Evolutionary conservation across 305 asterid species (phyloP), one percentile per base, ranked within the genome.

Genomic region (Rubia balearica): DNA sequence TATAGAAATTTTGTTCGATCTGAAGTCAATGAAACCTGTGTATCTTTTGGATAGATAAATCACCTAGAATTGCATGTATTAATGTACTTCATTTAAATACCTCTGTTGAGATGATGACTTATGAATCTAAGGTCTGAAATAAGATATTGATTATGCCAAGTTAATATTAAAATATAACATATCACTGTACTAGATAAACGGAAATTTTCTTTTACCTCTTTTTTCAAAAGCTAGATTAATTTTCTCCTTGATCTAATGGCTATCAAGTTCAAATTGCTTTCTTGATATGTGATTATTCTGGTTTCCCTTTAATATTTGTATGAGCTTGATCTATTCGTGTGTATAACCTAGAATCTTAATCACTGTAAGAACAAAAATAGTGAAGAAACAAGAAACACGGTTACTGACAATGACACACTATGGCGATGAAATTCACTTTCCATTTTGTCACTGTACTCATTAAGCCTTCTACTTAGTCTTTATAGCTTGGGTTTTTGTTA

Each of bases 71-170:
- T 24, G 40, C 59, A 67, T 24, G 14, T 67, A 22, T 21, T 6
- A 9, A 40, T 40, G n/a, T 46, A 45, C 57, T 22, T 45, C 16
- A 19, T 67, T 67, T 24, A 10, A 67, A 9, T 67, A 0, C 41
- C 56, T 67, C 33, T 12, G 60, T 45, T 12, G 59, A 67, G 24
- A 21, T 43, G 46, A 40, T 42, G 69, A 43, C 17, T 16, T 49
- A 67, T 19, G 16, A 38, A 68, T 51, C 43, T 51, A 7, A 51
- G 45, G 53, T 42, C 65, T 65, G 19, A 17, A 14, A 65, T 65
- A 9, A 19, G n/a, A 51, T 53, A 42, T 57, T 67, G 38, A 22
- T 64, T 75, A 21, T 57, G 17, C 65, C 59, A 71, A 45, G 22
- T 12, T 51, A 30, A 60, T 66, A 36, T 22, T 66, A 61, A 48